Percentiles rank a stretch among this genome's conserved stretches.
Evolutionary conservation across 2,329 filamentous ascomycete species (phyloP).

Genomic region (Chalaropsis thielavioides): DNA sequence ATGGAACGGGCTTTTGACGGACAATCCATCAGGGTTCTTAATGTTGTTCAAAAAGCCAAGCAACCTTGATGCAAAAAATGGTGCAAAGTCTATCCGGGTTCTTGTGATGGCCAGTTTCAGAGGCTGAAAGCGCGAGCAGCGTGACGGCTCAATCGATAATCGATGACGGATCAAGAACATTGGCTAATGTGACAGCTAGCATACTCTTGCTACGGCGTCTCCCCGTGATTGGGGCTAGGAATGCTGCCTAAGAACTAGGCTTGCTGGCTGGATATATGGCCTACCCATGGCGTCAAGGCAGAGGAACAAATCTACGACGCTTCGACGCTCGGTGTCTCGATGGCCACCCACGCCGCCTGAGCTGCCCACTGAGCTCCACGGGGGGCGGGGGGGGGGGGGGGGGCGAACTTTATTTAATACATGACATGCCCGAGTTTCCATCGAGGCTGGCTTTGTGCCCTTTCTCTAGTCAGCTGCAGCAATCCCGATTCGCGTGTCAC

Average conservation of each 20-base stretch:
- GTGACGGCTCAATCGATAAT: not conserved
- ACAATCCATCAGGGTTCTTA: slow-evolving; percentile 5
- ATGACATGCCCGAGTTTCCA: not conserved
- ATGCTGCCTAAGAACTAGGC: not conserved
- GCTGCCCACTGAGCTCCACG: not conserved
- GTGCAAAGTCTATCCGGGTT: slow-evolving; percentile 6
- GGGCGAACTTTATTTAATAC: not conserved
- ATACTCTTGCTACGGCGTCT: not conserved
- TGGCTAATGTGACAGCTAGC: not conserved
- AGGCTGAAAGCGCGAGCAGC: not conserved
- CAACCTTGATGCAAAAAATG: not conserved
- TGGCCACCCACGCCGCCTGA: not conserved
- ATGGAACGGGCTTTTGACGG: slow-evolving; percentile 2
- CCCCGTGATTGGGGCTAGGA: not conserved
- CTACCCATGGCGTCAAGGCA: not conserved
- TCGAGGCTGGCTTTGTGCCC: not conserved
- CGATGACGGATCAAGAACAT: slow-evolving; percentile 3
- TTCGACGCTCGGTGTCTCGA: not conserved
- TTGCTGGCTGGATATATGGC: not conserved
- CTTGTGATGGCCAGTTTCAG: not conserved
- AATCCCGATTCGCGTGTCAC: not conserved
- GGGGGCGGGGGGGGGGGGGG: not conserved
- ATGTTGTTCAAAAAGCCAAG: slow-evolving; percentile 3
- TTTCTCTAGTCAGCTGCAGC: not conserved
- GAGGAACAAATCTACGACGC: not conserved